Evolutionary conservation across 306 rosid genomes (phyloP).

Genomic region (Prunus persica): Prunus_persica_NCBIv2 NC_034012.1:4574001-4574500

Average conservation of each 20-base stretch:
- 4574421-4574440: too few species aligned
- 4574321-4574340: background rate
- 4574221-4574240: background rate
- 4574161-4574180: background rate
- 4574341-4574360: slow-evolving; percentile 2
- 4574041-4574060: slow-evolving; percentile 55
- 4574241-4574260: background rate
- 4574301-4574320: background rate
- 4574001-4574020: slow-evolving; percentile 28
- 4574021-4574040: slow-evolving; percentile 54
- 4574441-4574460: too few species aligned
- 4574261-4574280: background rate
- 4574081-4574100: slow-evolving; percentile 13
- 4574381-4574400: too few species aligned
- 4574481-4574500: too few species aligned
- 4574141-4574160: background rate
- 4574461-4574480: too few species aligned
- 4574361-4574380: background rate
- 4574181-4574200: background rate
- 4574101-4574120: background rate
- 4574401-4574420: too few species aligned
- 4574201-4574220: background rate
- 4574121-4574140: background rate
- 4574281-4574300: background rate
- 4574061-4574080: slow-evolving; percentile 32